Evolutionary conservation across 495 filamentous ascomycete genomes (phyloP), one percentile per base, ranked within the genome.

Genomic region (Immersiella caudata): DNA sequence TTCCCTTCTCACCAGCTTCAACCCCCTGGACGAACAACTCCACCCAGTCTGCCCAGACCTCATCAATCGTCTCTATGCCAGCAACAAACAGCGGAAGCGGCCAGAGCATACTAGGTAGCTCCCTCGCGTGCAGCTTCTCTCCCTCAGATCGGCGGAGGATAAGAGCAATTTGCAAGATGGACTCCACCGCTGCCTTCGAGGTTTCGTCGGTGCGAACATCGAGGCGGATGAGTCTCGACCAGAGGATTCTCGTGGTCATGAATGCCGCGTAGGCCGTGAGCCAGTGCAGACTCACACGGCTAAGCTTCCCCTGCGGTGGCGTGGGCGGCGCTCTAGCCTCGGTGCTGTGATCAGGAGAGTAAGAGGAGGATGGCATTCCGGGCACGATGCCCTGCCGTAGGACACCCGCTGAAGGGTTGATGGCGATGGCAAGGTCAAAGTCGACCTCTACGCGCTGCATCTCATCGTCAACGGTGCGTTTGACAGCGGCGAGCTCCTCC

Each of bases 1-100:
- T 46, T 51, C 61, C 65, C 21, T 18, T 35, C 51, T 1, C 50
- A n/a, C n/a, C n/a, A n/a, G n/a, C 61, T 26, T 58, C 54, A 12
- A 67, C 54, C 11, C 49, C 60, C 16, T 55, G 36, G 24, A 76
- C 67, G 49, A 75, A 74, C 54, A 69, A 21, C 52, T 61, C 51
- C 11, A 70, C 68, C 74, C 74, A 75, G 50, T 76, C 74, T 6
- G 73, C 71, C 49, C 73, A 65, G n/a, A 76, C 69, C 60, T 73
- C 74, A 52, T 76, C 74, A 11, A 61, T 62, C 18, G 71, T 69
- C 68, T 74, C 74, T 16, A 76, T 72, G 25, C 74, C 71, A 6
- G 74, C 73, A 11, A 75, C 67, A 60, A 73, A 74, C 2, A 76
- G 22, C 8, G 74, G 71, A n/a, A 76, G 65, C 24, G 72, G 73